These are phyloP conservation scores for Jimgerdemannia flammicorona DNA, from an alignment of 192 early-diverging fungal species.

Conservation along the genomic window DNA sequence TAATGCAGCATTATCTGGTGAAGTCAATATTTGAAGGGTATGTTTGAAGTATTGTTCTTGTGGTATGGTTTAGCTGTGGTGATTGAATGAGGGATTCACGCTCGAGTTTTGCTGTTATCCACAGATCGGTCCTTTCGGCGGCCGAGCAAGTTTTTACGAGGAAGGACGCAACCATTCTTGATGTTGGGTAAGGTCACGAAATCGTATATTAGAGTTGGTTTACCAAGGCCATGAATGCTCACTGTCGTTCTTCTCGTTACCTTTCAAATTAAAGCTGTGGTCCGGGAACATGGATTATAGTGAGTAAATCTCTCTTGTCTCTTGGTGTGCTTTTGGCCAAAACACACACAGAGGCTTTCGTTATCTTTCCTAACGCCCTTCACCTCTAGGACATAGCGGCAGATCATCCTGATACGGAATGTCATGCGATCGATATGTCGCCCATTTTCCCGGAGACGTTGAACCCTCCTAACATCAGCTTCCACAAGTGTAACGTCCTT, in stretches of 20 bases:
- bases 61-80: no score
- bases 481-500: constrained; percentile 15
- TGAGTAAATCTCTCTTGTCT: constrained; percentile 3
- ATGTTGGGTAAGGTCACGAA: background rate
- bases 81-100: no score
- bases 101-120: no score
- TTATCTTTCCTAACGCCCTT: background rate
- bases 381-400: constrained; percentile 20
- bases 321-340: background rate
- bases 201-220: background rate
- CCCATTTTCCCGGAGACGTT: constrained; percentile 9
- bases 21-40: constrained; percentile 44
- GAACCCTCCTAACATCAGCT: constrained; percentile 12
- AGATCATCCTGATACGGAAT: constrained; percentile 9
- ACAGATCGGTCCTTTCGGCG: no score
- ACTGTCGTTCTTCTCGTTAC: background rate
- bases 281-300: constrained; percentile 19
- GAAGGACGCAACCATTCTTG: background rate
- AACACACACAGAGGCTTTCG: no score
- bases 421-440: constrained; percentile 18
- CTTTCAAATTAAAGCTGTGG: constrained; percentile 8
- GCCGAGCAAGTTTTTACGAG: background rate
- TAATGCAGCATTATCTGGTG: constrained; percentile 47
- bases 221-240: no score
- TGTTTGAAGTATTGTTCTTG: background rate